Base-by-base conservation (phyloP, 441 rosid species). In the Brassica balearica region DNA sequence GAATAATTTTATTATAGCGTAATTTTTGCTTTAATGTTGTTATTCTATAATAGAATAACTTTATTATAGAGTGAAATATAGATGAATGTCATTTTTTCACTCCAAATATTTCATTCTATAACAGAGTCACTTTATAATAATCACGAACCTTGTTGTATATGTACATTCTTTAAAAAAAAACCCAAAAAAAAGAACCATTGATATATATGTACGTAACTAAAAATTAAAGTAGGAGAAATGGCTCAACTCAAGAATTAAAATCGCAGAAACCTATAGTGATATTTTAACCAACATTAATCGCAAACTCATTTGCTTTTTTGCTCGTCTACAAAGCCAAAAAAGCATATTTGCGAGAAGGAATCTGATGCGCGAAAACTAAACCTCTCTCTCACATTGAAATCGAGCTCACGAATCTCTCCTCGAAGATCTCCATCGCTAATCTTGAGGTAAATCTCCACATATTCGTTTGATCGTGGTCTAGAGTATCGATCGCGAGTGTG, bases 261-360 rank as follows among this genome's bases (percentile, higher is more conserved):
- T 55, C 60, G 9, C 10, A 55, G 23, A 55, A 41, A 2, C 10
- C 10, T 15, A 55, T 1, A 55, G 60, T 55, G 60, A 15, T 55
- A 17, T 55, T 55, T 15, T 15, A 55, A 15, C 60, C 20, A 55
- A 15, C 59, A 15, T 15, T 15, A 53, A 53, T 53, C 59, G 22
- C 23, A 7, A 17, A 55, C 60, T 55, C 60, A 55, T 51, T 12
- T 5, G 58, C 58, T 48, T 48, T 48, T 48, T 14, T 29, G 15
- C 4, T 12, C 17, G 14, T 46, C 55, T 48, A 48, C 19, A 51
- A 14, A 51, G 3, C 17, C 19, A 17, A 15, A 17, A 55, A 15
- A 17, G 22, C 60, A 55, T 55, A 55, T 55, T 55, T 15, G 23
- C 60, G 60, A 55, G 60, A 55, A 55, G 60, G 59, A 55, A 55